A percentile compares a stretch with the other conserved stretches of the same genome.
These are phyloP conservation scores for Penicillium antarcticum DNA, from an alignment of 495 filamentous ascomycete genomes.

Conservation along the genomic window DNA sequence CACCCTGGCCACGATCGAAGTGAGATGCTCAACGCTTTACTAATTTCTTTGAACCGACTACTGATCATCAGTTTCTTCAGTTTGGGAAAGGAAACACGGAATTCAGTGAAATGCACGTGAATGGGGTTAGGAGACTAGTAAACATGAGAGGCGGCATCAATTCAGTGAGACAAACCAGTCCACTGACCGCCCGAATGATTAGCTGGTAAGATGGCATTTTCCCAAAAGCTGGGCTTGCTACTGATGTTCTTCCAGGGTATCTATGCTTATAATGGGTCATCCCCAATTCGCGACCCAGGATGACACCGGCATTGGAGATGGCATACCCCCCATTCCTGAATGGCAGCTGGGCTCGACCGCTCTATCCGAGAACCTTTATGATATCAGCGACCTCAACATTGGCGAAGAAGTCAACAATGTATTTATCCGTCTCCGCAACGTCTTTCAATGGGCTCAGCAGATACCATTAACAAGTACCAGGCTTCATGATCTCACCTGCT, in stretches of 20 bases:
- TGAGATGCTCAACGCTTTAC: slow-evolving; percentile 17
- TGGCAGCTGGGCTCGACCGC: slow-evolving; percentile 33
- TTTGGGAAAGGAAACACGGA: slow-evolving; percentile 47
- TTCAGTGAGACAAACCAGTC: slow-evolving; percentile 42
- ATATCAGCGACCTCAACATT: slow-evolving; percentile 20
- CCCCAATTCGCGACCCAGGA: slow-evolving; percentile 50
- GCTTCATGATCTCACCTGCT: slow-evolving; percentile 50
- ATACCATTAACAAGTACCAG: slow-evolving; percentile 29
- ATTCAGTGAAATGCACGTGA: slow-evolving; percentile 44
- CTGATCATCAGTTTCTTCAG: slow-evolving; percentile 16
- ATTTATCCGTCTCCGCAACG: slow-evolving; percentile 36
- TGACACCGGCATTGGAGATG: slow-evolving; percentile 43
- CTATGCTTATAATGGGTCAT: slow-evolving; percentile 44
- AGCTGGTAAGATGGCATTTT: slow-evolving; percentile 35
- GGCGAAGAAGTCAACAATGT: slow-evolving; percentile 33
- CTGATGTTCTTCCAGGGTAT: slow-evolving; percentile 37
- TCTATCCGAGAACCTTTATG: slow-evolving; percentile 1
- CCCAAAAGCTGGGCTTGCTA: neutral
- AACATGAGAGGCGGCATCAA: slow-evolving; percentile 46
- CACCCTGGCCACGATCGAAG: slow-evolving; percentile 50
- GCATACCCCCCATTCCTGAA: slow-evolving; percentile 40
- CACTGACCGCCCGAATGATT: slow-evolving; percentile 51
- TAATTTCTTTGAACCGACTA: neutral
- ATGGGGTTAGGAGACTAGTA: slow-evolving; percentile 47
- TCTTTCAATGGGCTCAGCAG: slow-evolving; percentile 28